phyloP scores from a whole-genome alignment of 2,329 filamentous ascomycete species.

The Lojkania enalia region DNA sequence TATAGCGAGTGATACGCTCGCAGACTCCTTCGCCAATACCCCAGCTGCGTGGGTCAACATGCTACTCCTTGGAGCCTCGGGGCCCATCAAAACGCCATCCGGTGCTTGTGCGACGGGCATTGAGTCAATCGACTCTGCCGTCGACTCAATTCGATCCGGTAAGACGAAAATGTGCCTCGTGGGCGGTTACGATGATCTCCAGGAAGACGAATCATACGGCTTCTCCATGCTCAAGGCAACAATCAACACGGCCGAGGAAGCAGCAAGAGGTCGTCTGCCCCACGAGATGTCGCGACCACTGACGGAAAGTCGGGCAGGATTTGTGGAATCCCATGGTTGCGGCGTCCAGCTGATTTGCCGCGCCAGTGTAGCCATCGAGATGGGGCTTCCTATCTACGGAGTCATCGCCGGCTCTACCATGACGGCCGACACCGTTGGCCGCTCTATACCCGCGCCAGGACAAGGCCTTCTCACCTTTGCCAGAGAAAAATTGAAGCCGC shows the following conservation, averaged over 20 bases:
- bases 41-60: slow-evolving; percentile 48
- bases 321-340: slow-evolving; percentile 43
- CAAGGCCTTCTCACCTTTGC: slow-evolving; percentile 41
- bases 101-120: slow-evolving; percentile 46
- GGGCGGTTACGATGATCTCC: slow-evolving; percentile 42
- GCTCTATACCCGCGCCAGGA: slow-evolving; percentile 47
- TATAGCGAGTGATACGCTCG: slow-evolving; percentile 41
- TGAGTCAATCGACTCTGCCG: slow-evolving; percentile 43
- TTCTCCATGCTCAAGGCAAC: slow-evolving; percentile 47
- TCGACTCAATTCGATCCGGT: slow-evolving; percentile 37
- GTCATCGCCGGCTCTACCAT: slow-evolving; percentile 39
- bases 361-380: slow-evolving; percentile 41
- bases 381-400: slow-evolving; percentile 40
- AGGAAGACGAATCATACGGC: slow-evolving; percentile 16
- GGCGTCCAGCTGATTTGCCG: slow-evolving; percentile 42
- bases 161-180: slow-evolving; percentile 39
- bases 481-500: slow-evolving; percentile 16
- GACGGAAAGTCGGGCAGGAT: slow-evolving; percentile 38
- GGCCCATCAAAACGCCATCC: slow-evolving; percentile 43
- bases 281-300: slow-evolving; percentile 43
- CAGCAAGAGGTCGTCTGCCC: slow-evolving; percentile 24
- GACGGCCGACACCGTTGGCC: slow-evolving; percentile 40
- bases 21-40: slow-evolving; percentile 45
- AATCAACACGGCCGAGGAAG: slow-evolving; percentile 33
- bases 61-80: slow-evolving; percentile 44